Conservation (phyloP, 2,329 filamentous ascomycete genomes). For the Teratosphaeria epicoccoides region DNA sequence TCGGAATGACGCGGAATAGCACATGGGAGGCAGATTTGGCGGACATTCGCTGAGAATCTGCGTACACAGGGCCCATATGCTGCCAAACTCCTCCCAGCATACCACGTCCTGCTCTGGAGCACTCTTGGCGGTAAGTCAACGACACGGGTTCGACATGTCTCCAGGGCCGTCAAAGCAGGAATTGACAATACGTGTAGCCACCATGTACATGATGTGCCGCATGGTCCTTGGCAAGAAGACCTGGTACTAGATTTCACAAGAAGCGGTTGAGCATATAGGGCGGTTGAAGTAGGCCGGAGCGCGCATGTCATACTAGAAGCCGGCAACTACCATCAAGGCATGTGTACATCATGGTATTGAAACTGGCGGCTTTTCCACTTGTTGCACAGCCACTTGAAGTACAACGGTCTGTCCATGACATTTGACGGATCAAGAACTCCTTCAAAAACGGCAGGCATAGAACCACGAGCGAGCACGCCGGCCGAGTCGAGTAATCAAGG, state of each 20-base stretch:
- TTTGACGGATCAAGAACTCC: no score
- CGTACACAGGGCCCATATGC: conserved; percentile 50
- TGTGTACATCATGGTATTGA: not conserved
- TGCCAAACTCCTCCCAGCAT: conserved; percentile 56
- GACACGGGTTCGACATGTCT: no score
- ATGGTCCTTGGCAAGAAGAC: conserved; percentile 70
- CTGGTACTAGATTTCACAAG: conserved; percentile 39
- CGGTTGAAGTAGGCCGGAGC: not conserved
- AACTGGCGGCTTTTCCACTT: not conserved
- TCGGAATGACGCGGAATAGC: not conserved
- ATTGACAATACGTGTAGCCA: conserved; percentile 21
- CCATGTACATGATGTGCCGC: conserved; percentile 63
- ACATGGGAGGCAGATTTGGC: conserved; percentile 7
- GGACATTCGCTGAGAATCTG: not conserved
- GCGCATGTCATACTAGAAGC: not conserved
- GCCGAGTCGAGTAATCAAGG: not conserved
- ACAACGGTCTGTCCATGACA: no score
- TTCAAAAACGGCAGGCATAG: no score
- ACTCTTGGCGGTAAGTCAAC: conserved; percentile 47
- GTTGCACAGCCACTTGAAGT: not conserved
- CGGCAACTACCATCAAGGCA: not conserved
- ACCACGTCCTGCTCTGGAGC: conserved; percentile 42
- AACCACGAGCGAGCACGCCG: no score
- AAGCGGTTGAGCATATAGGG: not conserved
- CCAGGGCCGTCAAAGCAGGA: no score